Percentiles rank a stretch among this genome's conserved stretches.
phyloP scores from a whole-genome alignment of 2,329 filamentous ascomycete species.

The Epichloe bromicola region DNA sequence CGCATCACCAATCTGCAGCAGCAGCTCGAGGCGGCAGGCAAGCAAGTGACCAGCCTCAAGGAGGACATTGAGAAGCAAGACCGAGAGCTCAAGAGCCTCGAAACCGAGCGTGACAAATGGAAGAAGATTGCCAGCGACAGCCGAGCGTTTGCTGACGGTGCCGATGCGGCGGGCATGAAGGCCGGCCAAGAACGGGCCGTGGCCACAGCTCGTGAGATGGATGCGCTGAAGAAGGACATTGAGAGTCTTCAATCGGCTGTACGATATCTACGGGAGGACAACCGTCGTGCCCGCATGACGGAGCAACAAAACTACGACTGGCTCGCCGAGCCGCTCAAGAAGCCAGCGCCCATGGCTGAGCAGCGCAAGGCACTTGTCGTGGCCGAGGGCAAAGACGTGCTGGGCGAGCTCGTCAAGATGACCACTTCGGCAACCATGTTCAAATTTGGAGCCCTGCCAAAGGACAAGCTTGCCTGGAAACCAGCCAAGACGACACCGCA shows the following conservation, averaged over 20 bases:
- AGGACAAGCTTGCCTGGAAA: constrained; percentile 52
- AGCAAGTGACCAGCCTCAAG: constrained; percentile 38
- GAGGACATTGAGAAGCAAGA: constrained; percentile 56
- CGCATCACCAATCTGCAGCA: constrained; percentile 53
- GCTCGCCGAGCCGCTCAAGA: constrained; percentile 45
- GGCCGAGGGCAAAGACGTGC: constrained; percentile 49
- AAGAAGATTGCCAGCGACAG: constrained; percentile 56
- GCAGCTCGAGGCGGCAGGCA: constrained; percentile 39
- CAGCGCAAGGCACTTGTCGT: constrained; percentile 38
- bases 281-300: constrained; percentile 43
- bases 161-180: constrained; percentile 37
- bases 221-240: constrained; percentile 57
- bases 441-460: constrained; percentile 42
- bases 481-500: constrained; percentile 50
- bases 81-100: constrained; percentile 50
- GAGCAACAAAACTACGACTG: constrained; percentile 47
- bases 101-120: constrained; percentile 56
- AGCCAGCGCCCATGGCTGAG: constrained; percentile 29
- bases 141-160: constrained; percentile 39
- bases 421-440: constrained; percentile 43
- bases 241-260: constrained; percentile 50
- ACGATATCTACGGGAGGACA: constrained; percentile 55
- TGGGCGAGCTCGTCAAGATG: constrained; percentile 52
- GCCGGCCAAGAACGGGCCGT: constrained; percentile 54
- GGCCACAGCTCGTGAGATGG: constrained; percentile 59